Percentiles rank a stretch among this genome's conserved stretches.
phyloP scores from a whole-genome alignment of 2,329 filamentous ascomycete genomes.

The Ilyonectria mors-panacis region DNA sequence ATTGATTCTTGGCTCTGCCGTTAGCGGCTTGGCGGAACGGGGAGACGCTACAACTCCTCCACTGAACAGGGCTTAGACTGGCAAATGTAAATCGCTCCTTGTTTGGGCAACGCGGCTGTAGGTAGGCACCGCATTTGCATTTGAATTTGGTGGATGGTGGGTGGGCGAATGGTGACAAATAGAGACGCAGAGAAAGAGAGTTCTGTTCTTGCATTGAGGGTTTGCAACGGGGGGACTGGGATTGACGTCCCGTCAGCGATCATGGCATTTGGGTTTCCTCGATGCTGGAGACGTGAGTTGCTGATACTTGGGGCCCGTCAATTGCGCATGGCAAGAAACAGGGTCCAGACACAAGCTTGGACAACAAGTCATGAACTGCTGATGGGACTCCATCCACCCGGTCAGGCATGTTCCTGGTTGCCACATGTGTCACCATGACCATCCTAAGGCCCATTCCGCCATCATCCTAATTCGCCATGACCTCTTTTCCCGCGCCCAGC shows the following conservation, averaged over 20 bases:
- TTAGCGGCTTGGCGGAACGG: slow-evolving; percentile 25
- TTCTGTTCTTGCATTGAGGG: slow-evolving; percentile 11
- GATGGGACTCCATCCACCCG: not conserved
- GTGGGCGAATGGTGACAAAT: not conserved
- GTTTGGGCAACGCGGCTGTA: slow-evolving; percentile 13
- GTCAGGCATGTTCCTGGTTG: not conserved
- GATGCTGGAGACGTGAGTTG: not conserved
- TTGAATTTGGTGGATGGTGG: not conserved
- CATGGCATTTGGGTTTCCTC: not conserved
- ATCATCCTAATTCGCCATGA: not conserved
- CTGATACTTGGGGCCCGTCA: not conserved
- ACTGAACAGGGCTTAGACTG: slow-evolving; percentile 15
- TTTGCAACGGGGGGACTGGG: slow-evolving; percentile 15
- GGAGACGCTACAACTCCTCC: not conserved
- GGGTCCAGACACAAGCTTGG: not conserved
- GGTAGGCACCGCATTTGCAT: not conserved
- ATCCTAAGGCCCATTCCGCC: not conserved
- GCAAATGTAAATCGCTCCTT: slow-evolving; percentile 11
- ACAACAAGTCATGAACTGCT: not conserved
- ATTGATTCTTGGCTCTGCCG: slow-evolving; percentile 26
- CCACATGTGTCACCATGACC: not conserved
- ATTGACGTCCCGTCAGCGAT: not conserved
- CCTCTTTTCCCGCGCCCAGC: not conserved
- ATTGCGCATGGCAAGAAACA: not conserved
- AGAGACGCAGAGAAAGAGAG: not conserved